phyloP scores from a whole-genome alignment of 345 rosid genomes.

The Hevea brasiliensis region DNA sequence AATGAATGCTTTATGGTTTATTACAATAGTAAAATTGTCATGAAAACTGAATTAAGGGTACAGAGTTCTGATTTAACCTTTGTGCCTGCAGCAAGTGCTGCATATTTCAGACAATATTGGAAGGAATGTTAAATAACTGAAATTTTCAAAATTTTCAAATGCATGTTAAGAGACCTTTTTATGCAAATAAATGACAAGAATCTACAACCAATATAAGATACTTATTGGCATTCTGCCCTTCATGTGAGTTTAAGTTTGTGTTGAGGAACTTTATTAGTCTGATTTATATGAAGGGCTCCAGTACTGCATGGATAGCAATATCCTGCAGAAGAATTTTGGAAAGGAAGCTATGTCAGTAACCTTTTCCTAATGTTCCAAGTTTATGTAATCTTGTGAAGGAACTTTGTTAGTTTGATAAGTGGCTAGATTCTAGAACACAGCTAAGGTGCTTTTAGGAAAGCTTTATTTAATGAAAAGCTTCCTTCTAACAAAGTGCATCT shows the following conservation, averaged over 20 bases:
- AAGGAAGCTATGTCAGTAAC: neutral
- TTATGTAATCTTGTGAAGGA: neutral
- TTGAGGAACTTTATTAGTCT: too few species aligned
- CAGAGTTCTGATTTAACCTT: neutral
- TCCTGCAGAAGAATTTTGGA: neutral
- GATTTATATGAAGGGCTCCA: too few species aligned
- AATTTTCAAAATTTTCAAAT: too few species aligned
- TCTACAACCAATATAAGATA: too few species aligned
- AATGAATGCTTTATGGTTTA: neutral
- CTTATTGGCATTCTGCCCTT: too few species aligned
- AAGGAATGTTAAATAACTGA: neutral
- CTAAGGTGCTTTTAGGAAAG: neutral
- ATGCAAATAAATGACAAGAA: too few species aligned
- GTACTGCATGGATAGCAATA: too few species aligned
- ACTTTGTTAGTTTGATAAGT: neutral
- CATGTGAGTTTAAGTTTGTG: too few species aligned
- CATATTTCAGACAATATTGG: neutral
- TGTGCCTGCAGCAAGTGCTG: neutral
- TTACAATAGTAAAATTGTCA: neutral
- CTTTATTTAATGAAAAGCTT: neutral
- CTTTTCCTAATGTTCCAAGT: neutral
- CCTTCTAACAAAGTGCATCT: neutral
- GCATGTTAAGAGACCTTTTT: neutral
- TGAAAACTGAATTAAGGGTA: neutral
- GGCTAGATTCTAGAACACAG: neutral